phyloP scores from a whole-genome alignment of 441 rosid species.

The Populus hybrid region DNA sequence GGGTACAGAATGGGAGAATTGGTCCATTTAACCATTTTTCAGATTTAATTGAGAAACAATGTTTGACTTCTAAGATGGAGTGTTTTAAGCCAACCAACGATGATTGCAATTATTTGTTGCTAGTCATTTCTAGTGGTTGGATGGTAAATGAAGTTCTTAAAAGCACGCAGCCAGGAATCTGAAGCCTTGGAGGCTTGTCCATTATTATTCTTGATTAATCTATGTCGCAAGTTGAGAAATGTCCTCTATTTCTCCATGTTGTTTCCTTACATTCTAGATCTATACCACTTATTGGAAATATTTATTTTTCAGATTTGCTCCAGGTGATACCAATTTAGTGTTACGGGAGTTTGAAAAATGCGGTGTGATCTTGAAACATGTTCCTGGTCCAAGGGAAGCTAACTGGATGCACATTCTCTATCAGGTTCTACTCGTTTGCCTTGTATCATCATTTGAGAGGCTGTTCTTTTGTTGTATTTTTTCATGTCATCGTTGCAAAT shows the following conservation, averaged over 20 bases:
- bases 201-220: neutral
- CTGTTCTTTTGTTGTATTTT: neutral
- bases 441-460: neutral
- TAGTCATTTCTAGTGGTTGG: neutral
- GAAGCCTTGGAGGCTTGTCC: neutral
- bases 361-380: constrained; percentile 84
- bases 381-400: constrained; percentile 91
- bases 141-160: neutral
- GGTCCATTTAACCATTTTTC: neutral
- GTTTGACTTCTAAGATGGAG: neutral
- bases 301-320: constrained; percentile 64
- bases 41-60: neutral
- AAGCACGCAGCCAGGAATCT: neutral
- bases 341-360: constrained; percentile 91
- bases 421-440: constrained; percentile 49
- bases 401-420: constrained; percentile 98
- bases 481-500: neutral
- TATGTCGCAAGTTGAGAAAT: neutral
- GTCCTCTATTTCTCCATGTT: neutral
- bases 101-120: neutral
- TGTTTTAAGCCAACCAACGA: neutral
- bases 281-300: constrained; percentile 1
- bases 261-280: neutral
- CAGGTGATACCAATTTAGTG: constrained; percentile 85
- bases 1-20: neutral